A percentile compares a stretch with the other conserved stretches of the same genome.
Conservation (phyloP, 768 basidiomycete species). For the Tephrocybe sp. region DNA sequence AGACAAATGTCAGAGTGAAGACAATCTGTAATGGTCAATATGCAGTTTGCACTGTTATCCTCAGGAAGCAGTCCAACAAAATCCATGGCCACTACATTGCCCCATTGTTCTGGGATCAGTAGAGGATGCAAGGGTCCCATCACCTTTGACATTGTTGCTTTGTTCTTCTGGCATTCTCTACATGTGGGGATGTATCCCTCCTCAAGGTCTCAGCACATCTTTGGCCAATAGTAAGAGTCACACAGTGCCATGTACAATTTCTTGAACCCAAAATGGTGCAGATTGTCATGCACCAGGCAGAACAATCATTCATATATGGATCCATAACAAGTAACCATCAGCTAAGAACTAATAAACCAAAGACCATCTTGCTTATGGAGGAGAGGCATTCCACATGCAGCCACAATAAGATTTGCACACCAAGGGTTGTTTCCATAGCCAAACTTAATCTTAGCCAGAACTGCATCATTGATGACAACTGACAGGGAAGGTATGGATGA, state of each 20-base stretch:
- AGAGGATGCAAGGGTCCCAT: constrained; percentile 27
- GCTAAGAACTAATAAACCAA: no score
- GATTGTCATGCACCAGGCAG: constrained; percentile 26
- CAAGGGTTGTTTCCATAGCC: no score
- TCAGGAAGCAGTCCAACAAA: constrained; percentile 31
- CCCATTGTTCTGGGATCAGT: constrained; percentile 24
- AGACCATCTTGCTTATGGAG: no score
- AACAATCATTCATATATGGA: constrained; percentile 23
- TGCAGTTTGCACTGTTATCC: constrained; percentile 24
- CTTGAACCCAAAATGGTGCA: no score
- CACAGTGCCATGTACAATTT: constrained; percentile 27
- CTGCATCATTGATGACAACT: no score
- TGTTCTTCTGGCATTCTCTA: constrained; percentile 24
- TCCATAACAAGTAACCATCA: no score
- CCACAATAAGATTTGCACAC: no score
- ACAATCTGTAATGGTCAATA: constrained; percentile 26
- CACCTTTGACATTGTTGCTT: constrained; percentile 20
- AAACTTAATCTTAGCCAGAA: no score
- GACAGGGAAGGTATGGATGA: no score
- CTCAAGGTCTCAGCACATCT: constrained; percentile 26
- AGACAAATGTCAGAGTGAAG: constrained; percentile 24
- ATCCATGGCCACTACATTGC: constrained; percentile 26
- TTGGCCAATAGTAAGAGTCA: constrained; percentile 30
- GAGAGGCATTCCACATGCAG: no score
- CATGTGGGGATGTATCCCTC: constrained; percentile 12